Conservation (phyloP, 805 yeast species). For the Suhomyces canberraensis region DNA sequence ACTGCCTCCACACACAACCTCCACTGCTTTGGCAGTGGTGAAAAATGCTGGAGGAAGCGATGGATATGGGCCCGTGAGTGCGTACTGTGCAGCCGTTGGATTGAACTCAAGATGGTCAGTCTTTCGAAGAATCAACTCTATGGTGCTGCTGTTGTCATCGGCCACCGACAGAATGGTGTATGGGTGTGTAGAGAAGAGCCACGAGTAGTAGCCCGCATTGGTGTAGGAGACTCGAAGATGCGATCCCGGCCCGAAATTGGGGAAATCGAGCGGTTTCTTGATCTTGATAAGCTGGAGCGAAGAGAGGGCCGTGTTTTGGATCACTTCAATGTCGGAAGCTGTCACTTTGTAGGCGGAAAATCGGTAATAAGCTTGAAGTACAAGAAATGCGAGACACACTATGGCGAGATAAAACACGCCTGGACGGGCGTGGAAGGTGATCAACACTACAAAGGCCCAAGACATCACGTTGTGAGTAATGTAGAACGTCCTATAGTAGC, state of each 20-base stretch:
- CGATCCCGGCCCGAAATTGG: slow-evolving; percentile 47
- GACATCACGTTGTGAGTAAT: slow-evolving; percentile 52
- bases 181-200: slow-evolving; percentile 65
- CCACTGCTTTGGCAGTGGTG: slow-evolving; percentile 46
- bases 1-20: slow-evolving; percentile 67
- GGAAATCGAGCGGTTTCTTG: slow-evolving; percentile 16
- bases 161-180: slow-evolving; percentile 54
- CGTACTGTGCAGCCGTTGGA: slow-evolving; percentile 23
- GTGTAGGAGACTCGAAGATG: slow-evolving; percentile 45
- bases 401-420: slow-evolving; percentile 44
- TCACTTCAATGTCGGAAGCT: slow-evolving; percentile 13
- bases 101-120: slow-evolving; percentile 18
- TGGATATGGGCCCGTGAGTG: slow-evolving; percentile 36
- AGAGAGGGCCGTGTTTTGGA: slow-evolving; percentile 12
- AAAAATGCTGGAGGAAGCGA: slow-evolving; percentile 45
- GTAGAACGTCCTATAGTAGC: slow-evolving; percentile 53
- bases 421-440: slow-evolving; percentile 68
- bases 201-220: slow-evolving; percentile 7
- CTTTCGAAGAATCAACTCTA: slow-evolving; percentile 46
- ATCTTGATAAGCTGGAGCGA: slow-evolving; percentile 20
- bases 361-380: slow-evolving; percentile 36
- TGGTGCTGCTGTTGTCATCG: slow-evolving; percentile 25
- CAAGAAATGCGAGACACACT: slow-evolving; percentile 21
- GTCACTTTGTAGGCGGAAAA: slow-evolving; percentile 14
- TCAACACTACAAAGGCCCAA: slow-evolving; percentile 41